These are phyloP conservation scores for Histomonas meleagridis DNA, from an alignment of 208 protist species.

Conservation along the genomic window DNA sequence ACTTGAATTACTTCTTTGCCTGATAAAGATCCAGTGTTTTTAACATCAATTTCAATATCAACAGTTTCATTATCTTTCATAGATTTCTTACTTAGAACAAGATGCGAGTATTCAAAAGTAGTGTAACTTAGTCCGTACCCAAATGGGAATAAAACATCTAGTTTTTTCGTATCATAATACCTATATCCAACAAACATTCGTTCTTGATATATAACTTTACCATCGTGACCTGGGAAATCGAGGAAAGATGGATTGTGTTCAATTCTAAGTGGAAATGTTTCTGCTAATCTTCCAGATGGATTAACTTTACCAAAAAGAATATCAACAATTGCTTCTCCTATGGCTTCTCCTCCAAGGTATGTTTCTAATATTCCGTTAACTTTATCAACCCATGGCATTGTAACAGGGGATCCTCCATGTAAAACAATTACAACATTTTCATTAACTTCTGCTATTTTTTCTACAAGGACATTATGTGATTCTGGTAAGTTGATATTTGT, in stretches of 20 bases:
- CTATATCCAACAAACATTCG: constrained; percentile 45
- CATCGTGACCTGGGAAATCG: constrained; percentile 41
- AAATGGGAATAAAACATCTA: constrained; percentile 42
- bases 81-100: background rate
- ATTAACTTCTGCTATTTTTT: constrained; percentile 3
- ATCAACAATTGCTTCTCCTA: constrained; percentile 39
- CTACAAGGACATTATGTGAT: background rate
- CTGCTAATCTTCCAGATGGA: constrained; percentile 42
- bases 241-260: background rate
- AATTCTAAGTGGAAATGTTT: constrained; percentile 39
- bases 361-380: constrained; percentile 14
- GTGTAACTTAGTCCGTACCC: constrained; percentile 47
- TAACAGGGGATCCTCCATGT: constrained; percentile 34
- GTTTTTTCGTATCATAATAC: constrained; percentile 35
- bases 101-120: constrained; percentile 20
- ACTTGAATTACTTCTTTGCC: constrained; percentile 34
- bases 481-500: constrained; percentile 36
- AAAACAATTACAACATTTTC: constrained; percentile 38
- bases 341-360: constrained; percentile 38
- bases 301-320: constrained; percentile 40
- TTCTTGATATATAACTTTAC: constrained; percentile 39
- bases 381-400: constrained; percentile 15
- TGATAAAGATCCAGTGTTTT: constrained; percentile 1
- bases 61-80: background rate
- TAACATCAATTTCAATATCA: constrained; percentile 13